A percentile compares a stretch with the other conserved stretches of the same genome.
These are phyloP conservation scores for Acer campestre DNA, from an alignment of 345 rosid species.

Conservation along the genomic window DNA sequence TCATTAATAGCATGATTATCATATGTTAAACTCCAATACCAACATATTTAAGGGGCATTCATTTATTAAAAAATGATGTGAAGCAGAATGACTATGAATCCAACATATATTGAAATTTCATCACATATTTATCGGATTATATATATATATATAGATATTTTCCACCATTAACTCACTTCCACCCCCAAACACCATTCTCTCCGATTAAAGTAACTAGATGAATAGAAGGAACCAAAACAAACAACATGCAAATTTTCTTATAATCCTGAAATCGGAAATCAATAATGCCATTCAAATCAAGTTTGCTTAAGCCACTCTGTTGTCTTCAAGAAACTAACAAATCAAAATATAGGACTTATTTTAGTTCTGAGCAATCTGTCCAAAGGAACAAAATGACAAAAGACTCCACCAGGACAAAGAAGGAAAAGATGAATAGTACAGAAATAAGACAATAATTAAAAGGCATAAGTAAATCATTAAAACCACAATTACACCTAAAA, in stretches of 20 bases:
- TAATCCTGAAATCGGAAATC: neutral
- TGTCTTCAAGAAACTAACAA: neutral
- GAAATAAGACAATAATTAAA: too few relatives aligned
- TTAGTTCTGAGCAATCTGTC: neutral
- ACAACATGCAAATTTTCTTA: neutral
- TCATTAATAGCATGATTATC: neutral
- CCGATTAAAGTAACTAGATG: neutral
- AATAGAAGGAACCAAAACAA: neutral
- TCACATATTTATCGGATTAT: neutral
- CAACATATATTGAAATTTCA: slow-evolving; percentile 6
- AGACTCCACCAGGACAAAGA: neutral
- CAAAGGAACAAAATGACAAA: neutral
- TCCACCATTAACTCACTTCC: neutral
- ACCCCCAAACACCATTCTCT: neutral
- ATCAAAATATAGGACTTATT: neutral
- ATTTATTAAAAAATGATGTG: neutral
- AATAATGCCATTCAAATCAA: neutral
- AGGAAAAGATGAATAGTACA: neutral
- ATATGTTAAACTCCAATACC: neutral
- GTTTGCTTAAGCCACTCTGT: neutral
- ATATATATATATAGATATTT: neutral
- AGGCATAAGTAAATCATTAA: neutral
- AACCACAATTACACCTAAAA: neutral
- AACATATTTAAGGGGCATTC: neutral
- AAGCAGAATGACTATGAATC: neutral